Base-by-base conservation (phyloP, 2,329 filamentous ascomycete genomes). In the Cercospora zeina region DNA sequence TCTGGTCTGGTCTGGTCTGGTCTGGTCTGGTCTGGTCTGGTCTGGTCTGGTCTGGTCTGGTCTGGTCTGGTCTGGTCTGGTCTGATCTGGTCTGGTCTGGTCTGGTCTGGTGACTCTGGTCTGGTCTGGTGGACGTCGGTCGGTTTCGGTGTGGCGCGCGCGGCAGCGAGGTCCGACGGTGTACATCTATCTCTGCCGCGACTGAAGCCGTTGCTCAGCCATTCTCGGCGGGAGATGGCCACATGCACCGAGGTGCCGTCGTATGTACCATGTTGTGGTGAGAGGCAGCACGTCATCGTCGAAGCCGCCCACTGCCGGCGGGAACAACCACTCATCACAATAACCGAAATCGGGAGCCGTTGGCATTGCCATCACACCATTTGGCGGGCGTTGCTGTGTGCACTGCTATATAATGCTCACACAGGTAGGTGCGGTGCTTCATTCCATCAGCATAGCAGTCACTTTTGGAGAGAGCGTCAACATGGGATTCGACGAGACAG, bases 401-500 rank as follows among this genome's bases (percentile, higher is more conserved):
- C 16, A 19, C 19, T 34, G 49, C 31, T 53, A 53, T 53, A 53
- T 53, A 30, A 53, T 19, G 31, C 14, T 14, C 10, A 34, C 24
- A 16, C 19, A 34, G 27, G 31, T 31, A 53, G 49, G 31, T 11
- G 3, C 14, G 4, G 21, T 19, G 27, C 30, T 34, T 58, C 31
- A 31, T 16, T 34, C 14, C 11, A 10, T 31, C 27, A 13, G 56
- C 45, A 47, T 16, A 13, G 56, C 45, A 47, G 13, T 16, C 19
- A 33, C 4, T 11, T 21, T 33, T 57, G 9, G 13, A 37, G 21
- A 33, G 33, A 6, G 8, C 24, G 21, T 36, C 59, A 61, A 21
- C 27, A 63, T 63, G 61, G 53, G 57, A 37, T 59, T 53, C 39
- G 57, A 59, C 53, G 57, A 56, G 45, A 42, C 60, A 53, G 56